Percentiles rank a stretch among this genome's conserved stretches.
Evolutionary conservation across 1,284 basidiomycete genomes (phyloP).

Genomic region (Cutaneotrichosporon cutaneum): DNA sequence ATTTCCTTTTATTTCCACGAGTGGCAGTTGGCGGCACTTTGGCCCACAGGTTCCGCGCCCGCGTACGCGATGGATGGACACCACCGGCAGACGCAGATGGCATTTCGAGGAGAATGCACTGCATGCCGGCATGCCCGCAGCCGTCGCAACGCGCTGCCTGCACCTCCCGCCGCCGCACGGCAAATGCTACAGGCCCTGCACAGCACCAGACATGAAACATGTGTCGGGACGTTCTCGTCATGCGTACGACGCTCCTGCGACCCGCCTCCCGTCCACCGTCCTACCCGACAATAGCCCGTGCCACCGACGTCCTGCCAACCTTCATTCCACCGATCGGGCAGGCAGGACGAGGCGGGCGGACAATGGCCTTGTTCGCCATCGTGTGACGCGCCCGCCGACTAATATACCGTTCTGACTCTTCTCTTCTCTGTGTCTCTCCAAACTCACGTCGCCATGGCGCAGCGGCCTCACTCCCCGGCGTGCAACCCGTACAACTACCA

Average conservation of each 20-base stretch:
- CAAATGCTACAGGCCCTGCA: too few species aligned
- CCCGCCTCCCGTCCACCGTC: neutral
- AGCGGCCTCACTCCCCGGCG: conserved; percentile 1
- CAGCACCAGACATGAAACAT: conserved; percentile 1
- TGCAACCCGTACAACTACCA: neutral
- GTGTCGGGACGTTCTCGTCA: conserved; percentile 1
- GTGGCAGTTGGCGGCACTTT: neutral
- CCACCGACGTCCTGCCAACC: neutral
- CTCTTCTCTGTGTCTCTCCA: neutral
- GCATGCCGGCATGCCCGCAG: neutral
- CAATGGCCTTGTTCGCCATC: neutral
- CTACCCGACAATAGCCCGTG: neutral
- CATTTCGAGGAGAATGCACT: neutral
- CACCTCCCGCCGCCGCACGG: too few species aligned
- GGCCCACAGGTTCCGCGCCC: too few species aligned
- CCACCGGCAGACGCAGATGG: too few species aligned
- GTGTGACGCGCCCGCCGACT: neutral
- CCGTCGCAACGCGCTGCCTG: neutral
- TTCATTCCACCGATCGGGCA: too few species aligned
- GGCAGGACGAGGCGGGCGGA: too few species aligned
- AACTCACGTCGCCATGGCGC: neutral
- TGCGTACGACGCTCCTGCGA: neutral
- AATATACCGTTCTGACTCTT: neutral
- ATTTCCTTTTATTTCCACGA: neutral
- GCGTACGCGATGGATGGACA: too few species aligned